A percentile compares a stretch with the other conserved stretches of the same genome.
Conservation (phyloP, 106 monocot genomes). For the Alisma plantagoaquatica region DNA sequence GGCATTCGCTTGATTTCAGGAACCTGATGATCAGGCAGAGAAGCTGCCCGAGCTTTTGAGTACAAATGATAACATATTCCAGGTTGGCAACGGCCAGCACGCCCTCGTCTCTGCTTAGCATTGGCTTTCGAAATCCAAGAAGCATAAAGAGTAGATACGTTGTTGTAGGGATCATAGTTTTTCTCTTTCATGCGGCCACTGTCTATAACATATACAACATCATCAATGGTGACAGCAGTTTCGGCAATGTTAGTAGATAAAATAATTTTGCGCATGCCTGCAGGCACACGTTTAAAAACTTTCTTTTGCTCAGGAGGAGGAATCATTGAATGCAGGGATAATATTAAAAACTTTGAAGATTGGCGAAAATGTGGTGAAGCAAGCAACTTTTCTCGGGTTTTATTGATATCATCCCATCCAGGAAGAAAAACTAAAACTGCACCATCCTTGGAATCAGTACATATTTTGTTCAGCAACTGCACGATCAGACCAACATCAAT, state of each 20-base stretch:
- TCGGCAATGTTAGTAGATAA: constrained; percentile 98
- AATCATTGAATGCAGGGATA: constrained; percentile 87
- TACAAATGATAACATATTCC: constrained; percentile 95
- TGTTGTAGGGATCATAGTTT: constrained; percentile 97
- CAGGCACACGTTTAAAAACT: constrained; percentile 60
- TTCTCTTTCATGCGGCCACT: constrained; percentile 97
- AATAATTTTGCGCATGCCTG: constrained; percentile 77
- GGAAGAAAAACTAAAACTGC: constrained; percentile 92
- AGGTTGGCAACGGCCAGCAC: constrained; percentile 94
- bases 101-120: constrained; percentile 90
- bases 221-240: constrained; percentile 96
- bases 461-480: constrained; percentile 56
- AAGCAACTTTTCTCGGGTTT: constrained; percentile 55
- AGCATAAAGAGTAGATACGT: constrained; percentile 87
- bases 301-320: constrained; percentile 93
- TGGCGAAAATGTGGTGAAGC: constrained; percentile 54
- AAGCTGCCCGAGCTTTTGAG: constrained; percentile 54
- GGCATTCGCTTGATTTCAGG: constrained; percentile 99
- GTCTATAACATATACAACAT: constrained; percentile 94
- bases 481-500: constrained; percentile 74
- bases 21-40: constrained; percentile 68
- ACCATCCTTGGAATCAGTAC: constrained; percentile 73
- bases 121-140: constrained; percentile 99
- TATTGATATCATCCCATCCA: constrained; percentile 97
- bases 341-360: constrained; percentile 52